phyloP scores from a whole-genome alignment of 495 filamentous ascomycete species.

The Annulohypoxylon moriforme region DNA sequence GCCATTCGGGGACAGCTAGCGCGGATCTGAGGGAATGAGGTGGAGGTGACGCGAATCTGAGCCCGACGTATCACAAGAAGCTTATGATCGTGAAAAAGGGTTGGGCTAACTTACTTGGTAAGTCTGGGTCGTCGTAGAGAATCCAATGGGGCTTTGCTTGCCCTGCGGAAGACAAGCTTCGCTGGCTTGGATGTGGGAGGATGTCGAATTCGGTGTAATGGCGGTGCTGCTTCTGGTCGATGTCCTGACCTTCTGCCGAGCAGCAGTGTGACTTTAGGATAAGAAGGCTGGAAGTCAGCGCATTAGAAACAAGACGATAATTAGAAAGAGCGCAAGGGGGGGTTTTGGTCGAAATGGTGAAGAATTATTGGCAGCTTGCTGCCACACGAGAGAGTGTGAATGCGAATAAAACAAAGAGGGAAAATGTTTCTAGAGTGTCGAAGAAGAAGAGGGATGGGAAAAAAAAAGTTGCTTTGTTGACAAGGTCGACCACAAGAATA shows the following conservation, averaged over 20 bases:
- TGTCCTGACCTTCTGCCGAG: conserved; percentile 55
- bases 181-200: conserved; percentile 7
- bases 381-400: conserved; percentile 43
- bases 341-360: conserved; percentile 40
- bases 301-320: conserved; percentile 45
- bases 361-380: conserved; percentile 48
- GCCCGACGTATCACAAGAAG: conserved; percentile 42
- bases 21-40: conserved; percentile 43
- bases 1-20: conserved; percentile 40
- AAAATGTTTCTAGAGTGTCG: conserved; percentile 36
- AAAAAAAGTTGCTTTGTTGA: conserved; percentile 48
- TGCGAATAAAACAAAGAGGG: conserved; percentile 45
- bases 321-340: conserved; percentile 47
- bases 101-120: conserved; percentile 42
- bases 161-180: conserved; percentile 42
- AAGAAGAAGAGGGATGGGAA: conserved; percentile 25
- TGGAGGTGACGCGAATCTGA: conserved; percentile 45
- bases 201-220: conserved; percentile 23
- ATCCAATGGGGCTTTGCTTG: conserved; percentile 35
- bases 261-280: conserved; percentile 54
- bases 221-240: conserved; percentile 46
- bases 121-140: conserved; percentile 12
- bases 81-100: conserved; percentile 15
- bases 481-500: conserved; percentile 45
- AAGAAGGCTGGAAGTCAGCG: conserved; percentile 44